Base-by-base conservation (phyloP, 495 filamentous ascomycete species). In the Melanomma pulvis-pyrius region DNA sequence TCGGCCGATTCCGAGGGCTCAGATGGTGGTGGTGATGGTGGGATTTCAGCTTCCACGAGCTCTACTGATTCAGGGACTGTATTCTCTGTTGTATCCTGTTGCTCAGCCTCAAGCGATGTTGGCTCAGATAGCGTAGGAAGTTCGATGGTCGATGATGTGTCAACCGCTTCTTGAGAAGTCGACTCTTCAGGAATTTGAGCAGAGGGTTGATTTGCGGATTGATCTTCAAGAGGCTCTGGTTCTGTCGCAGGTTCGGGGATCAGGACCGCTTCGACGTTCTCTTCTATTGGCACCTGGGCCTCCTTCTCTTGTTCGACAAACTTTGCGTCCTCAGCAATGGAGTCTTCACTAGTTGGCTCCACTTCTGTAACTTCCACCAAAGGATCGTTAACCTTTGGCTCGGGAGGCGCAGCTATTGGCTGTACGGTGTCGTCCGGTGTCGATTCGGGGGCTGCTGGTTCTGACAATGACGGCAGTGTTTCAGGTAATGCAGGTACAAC, bases 401-500 rank as follows among this genome's bases (percentile, higher is more conserved):
- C 64, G 44, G 48, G 15, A 3, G 66, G 48, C 22, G 50, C 22
- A 56, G 65, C 50, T 51, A 56, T 13, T 44, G 26, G 41, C 25
- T 26, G 36, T 21, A 49, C 39, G 15, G 30, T 8, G 12, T 55
- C 58, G 47, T 57, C 64, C 21, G 54, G 52, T 17, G 65, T 59
- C 2, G 59, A 21, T 22, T 68, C 65, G 30, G 52, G 52, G 4
- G 56, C 44, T 32, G 28, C 54, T 30, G 59, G 53, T n/a, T 21
- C 62, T 34, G 62, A 57, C 1, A 63, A 59, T 21, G 57, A 29
- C 17, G 55, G 61, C 22, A 56, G 46, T 26, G 34, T 19, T 49
- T 15, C 47, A 21, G 68, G 36, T n/a, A 52, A 48, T 15, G 55
- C 7, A 47, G 68, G 56, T 12, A 36, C 25, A 19, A 39, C 3